Evolutionary conservation across 345 rosid genomes (phyloP).

Genomic region (Jatropha curcas): DNA sequence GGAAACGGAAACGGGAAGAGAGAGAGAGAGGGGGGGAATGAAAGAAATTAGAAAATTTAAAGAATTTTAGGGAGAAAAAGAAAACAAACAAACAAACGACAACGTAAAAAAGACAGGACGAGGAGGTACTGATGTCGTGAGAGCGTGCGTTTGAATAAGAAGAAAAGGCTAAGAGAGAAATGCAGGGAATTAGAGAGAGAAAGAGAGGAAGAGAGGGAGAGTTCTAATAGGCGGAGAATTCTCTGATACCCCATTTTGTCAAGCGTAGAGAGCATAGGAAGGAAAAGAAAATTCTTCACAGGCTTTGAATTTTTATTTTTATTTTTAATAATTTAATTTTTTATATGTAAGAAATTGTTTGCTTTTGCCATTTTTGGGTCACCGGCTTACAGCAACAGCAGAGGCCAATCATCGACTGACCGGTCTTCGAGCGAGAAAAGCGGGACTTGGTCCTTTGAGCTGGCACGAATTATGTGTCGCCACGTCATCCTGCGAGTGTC

Average conservation of each 20-base stretch:
- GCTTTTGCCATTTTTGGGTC: no score
- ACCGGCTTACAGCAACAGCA: no score
- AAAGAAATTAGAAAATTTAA: not conserved
- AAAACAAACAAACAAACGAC: not conserved
- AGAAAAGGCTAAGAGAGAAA: no score
- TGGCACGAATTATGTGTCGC: not conserved
- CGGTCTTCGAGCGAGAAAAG: not conserved
- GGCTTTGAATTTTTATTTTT: not conserved
- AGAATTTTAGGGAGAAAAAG: not conserved
- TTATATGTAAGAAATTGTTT: no score
- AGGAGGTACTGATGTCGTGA: constrained; percentile 1
- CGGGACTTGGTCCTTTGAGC: constrained; percentile 2
- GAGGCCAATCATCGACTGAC: not conserved
- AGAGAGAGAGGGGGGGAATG: not conserved
- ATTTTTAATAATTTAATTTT: not conserved
- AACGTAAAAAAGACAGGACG: not conserved
- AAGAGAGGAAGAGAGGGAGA: not conserved
- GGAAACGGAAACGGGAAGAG: not conserved
- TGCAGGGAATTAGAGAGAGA: not conserved
- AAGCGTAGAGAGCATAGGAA: not conserved
- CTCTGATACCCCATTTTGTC: constrained; percentile 10
- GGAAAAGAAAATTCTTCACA: not conserved
- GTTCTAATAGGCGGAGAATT: constrained; percentile 14
- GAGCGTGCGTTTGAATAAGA: constrained; percentile 3
- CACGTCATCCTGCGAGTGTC: not conserved